Base-by-base conservation (phyloP, 139 green algal species). In the Mesotaenium endlicherianum region DNA sequence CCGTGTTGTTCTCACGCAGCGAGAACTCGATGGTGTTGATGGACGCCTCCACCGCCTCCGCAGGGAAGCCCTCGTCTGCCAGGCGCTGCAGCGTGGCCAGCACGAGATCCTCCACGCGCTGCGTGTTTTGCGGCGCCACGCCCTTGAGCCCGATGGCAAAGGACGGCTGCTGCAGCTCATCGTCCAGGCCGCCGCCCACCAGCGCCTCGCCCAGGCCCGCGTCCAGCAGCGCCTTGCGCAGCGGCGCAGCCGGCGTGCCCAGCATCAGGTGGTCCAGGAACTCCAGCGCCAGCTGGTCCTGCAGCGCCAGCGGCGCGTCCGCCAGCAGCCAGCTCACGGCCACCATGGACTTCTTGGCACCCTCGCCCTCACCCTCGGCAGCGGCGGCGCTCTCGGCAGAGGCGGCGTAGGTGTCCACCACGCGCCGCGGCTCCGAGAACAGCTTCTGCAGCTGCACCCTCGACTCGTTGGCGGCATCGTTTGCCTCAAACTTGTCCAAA, bases 1-100 rank as follows among this genome's bases (percentile, higher is more conserved):
- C 96, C 1, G 96, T 99, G 92, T 99, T 99, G 93, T 99, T 99
- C 90, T 99, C 96, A 11, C 96, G 92, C 71, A 99, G 89, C 76
- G 81, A 90, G 89, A 99, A 99, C 91, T 99, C 96, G 77, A 98
- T 98, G 44, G 94, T 97, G 93, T 99, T 99, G 59, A 98, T 83
- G 3, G 94, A 92, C 2, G 96, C 95, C 89, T 99, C 95, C 60
- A 97, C 90, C 38, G 94, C 90, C 0, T 90, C 78, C 64, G 86
- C 67, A 14, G 75, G 78, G 88, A 97, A 97, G 39, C 94, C 94
- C 58, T 94, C 88, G 26, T 89, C 80, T 55, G 83, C 85, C 50
- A 98, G 83, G 55, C 91, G 41, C 11, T 91, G 79, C 57, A 98
- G 88, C 83, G 93, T 94, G 30, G 86, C 74, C 67, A 93, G 45